Base-by-base conservation (phyloP, 768 basidiomycete genomes). In the Serendipita sp. region DNA sequence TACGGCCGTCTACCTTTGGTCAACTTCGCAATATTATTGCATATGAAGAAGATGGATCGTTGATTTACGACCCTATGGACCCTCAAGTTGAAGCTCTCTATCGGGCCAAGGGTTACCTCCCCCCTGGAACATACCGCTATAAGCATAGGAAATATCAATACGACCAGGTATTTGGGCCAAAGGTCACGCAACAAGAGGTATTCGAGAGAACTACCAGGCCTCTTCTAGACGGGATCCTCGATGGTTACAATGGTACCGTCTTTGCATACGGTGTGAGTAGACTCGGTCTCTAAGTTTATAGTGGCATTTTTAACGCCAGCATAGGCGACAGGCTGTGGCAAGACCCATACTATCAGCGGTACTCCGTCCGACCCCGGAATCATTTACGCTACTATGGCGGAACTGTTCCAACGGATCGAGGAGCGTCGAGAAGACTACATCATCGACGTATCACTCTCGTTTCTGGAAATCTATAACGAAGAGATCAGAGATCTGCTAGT, bases 401-500 rank as follows among this genome's bases (percentile, higher is more conserved):
- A 97, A 74, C 83, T 99, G 67, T 99, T 98, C 73, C 86, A 87
- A 69, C 83, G 86, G 60, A 96, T 99, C 68, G 85, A 91, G 60
- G 91, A 94, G 69, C 82, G 87, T 63, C 83, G 77, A 68, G 90
- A 89, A 64, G 88, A 96, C 40, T 85, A 85, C 81, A 86, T 84
- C 64, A 83, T 86, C 50, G 88, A 92, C 69, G 88, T 98, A 62
- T 81, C 86, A 69, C 89, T 98, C 63, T 95, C 93, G 2, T 97
- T 97, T 75, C 83, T 99, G 65, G 96, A 99, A 74, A 97, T 99
- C 64, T 99, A 99, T 78, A 98, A 98, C 73, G 96, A 99, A 75
- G 91, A 91, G 72, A 99, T 99, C 68, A 87, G 92, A 10, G 96
- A 99, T 74, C 85, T 99, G 40, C 84, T 99, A 52, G 75, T 85